Evolutionary conservation across 345 rosid genomes (phyloP).

Genomic region (Pistacia integerrima): DNA sequence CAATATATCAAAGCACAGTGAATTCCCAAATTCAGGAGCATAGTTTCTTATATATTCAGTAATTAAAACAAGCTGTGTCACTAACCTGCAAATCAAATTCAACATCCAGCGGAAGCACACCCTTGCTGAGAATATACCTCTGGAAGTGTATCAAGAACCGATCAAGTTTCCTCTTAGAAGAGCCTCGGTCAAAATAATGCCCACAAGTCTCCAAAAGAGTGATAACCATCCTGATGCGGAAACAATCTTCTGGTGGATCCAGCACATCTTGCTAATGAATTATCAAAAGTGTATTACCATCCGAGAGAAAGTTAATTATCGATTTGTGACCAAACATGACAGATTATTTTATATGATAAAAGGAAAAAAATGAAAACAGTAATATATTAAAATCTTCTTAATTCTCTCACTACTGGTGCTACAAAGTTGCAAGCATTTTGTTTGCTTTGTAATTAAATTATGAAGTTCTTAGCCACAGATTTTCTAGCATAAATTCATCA

Average conservation of each 20-base stretch:
- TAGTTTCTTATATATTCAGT: not conserved
- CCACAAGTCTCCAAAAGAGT: constrained; percentile 97
- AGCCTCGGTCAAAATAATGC: constrained; percentile 95
- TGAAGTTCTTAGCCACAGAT: not conserved
- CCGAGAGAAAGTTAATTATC: constrained; percentile 10
- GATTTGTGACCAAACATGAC: not conserved
- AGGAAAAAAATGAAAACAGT: not conserved
- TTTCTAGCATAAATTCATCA: no score
- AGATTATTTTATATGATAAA: not conserved
- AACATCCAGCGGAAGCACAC: constrained; percentile 76
- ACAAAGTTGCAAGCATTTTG: not conserved
- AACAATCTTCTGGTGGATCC: constrained; percentile 98
- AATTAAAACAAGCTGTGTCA: constrained; percentile 11
- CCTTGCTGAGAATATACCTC: constrained; percentile 90
- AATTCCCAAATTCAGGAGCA: not conserved
- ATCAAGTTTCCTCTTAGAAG: constrained; percentile 96
- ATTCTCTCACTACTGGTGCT: not conserved
- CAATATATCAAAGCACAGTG: not conserved
- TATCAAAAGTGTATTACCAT: constrained; percentile 14
- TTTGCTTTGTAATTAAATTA: not conserved
- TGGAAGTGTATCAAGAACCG: constrained; percentile 92
- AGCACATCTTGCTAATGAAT: constrained; percentile 70
- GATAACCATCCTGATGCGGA: constrained; percentile 91
- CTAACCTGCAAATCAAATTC: constrained; percentile 98
- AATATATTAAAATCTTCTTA: not conserved